phyloP scores from a whole-genome alignment of 768 basidiomycete species.

The Russula compacta region DNA sequence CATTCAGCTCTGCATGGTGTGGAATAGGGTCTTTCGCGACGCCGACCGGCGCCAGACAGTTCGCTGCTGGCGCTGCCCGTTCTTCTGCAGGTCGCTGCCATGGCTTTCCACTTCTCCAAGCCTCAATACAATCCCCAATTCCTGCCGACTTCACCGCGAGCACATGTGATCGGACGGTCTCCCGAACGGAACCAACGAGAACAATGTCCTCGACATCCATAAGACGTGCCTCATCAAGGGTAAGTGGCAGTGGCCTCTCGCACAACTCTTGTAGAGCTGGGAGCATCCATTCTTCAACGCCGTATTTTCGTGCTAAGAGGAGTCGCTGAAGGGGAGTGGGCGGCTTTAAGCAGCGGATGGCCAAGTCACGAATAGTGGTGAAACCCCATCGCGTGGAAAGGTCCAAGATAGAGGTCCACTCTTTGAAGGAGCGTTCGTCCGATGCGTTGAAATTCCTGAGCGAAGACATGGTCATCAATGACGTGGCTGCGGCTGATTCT shows the following conservation, averaged over 20 bases:
- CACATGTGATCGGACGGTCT: neutral
- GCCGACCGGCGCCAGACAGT: no score
- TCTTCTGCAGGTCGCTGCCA: neutral
- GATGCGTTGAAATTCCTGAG: conserved; percentile 9
- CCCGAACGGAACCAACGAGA: conserved; percentile 9
- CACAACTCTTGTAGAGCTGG: conserved; percentile 8
- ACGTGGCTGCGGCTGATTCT: neutral
- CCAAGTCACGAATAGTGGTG: conserved; percentile 9
- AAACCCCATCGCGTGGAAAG: conserved; percentile 15
- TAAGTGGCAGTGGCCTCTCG: conserved; percentile 7
- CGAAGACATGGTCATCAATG: neutral
- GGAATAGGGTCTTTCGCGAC: no score
- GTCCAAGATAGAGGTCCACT: conserved; percentile 9
- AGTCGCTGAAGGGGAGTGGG: conserved; percentile 1
- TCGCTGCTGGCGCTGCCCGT: no score
- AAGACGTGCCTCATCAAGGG: conserved; percentile 6
- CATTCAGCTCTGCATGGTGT: no score
- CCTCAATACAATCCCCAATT: neutral
- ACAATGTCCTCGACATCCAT: conserved; percentile 9
- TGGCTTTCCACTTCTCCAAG: neutral
- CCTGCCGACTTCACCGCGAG: neutral
- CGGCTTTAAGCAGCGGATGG: conserved; percentile 6
- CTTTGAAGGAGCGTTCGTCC: conserved; percentile 8
- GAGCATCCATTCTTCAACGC: conserved; percentile 6
- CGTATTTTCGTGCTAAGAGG: neutral